Evolutionary conservation across 345 rosid genomes (phyloP).

Genomic region (Barbarea vulgaris): DNA sequence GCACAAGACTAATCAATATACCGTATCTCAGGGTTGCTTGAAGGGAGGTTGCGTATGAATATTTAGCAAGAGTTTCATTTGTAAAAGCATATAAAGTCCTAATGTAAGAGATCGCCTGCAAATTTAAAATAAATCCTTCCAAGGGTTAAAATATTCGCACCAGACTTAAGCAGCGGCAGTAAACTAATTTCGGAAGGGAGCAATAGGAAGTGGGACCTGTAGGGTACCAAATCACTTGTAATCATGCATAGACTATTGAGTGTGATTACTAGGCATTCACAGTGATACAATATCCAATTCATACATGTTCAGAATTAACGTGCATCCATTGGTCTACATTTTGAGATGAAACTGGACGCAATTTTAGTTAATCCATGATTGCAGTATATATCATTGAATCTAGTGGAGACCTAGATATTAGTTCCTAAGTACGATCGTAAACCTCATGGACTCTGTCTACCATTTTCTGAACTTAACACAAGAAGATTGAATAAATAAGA

Average conservation of each 20-base stretch:
- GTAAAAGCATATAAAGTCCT: constrained; percentile 95
- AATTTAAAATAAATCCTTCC: constrained; percentile 13
- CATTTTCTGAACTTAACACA: constrained; percentile 21
- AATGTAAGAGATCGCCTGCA: constrained; percentile 86
- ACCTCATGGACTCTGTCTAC: background rate
- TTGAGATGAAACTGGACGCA: constrained; percentile 1
- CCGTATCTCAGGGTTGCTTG: constrained; percentile 98
- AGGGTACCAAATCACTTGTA: constrained; percentile 20
- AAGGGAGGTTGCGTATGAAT: constrained; percentile 93
- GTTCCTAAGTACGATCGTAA: background rate
- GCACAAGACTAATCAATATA: constrained; percentile 90
- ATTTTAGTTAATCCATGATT: background rate
- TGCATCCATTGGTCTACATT: background rate
- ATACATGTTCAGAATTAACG: constrained; percentile 1
- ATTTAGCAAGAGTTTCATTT: constrained; percentile 94
- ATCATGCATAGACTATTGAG: constrained; percentile 17
- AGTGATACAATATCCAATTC: background rate
- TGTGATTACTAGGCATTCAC: constrained; percentile 6
- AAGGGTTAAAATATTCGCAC: constrained; percentile 20
- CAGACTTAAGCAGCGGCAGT: background rate
- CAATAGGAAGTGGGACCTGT: constrained; percentile 4
- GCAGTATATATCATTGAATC: background rate
- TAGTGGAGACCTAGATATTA: constrained; percentile 8
- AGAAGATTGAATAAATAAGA: background rate
- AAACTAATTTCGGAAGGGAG: constrained; percentile 6